phyloP scores from a whole-genome alignment of 352 stramenopile genomes.

The Phytophthora idaei region DNA sequence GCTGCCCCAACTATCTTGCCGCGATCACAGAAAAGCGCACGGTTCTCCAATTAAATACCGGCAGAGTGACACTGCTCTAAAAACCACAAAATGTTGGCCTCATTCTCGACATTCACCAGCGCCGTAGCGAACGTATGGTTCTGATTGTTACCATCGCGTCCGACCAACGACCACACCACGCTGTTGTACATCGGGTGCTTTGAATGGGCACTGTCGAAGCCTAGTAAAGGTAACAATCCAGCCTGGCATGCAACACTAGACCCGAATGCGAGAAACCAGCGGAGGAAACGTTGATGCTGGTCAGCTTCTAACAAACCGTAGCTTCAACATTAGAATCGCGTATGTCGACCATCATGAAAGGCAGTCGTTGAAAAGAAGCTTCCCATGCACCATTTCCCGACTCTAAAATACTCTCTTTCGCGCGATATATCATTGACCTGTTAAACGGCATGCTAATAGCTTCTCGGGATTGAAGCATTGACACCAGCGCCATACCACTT shows the following conservation, averaged over 20 bases:
- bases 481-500: not conserved
- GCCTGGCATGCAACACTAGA: not conserved
- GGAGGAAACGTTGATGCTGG: constrained; percentile 12
- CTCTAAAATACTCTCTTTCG: constrained; percentile 4
- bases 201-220: constrained; percentile 18
- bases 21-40: constrained; percentile 1
- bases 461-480: constrained; percentile 10
- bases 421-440: constrained; percentile 6
- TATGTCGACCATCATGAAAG: constrained; percentile 4
- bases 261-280: constrained; percentile 10
- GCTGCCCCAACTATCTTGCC: not conserved
- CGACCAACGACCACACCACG: not conserved
- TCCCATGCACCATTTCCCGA: constrained; percentile 1
- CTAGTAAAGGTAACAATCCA: constrained; percentile 2
- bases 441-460: not conserved
- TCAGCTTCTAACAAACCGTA: constrained; percentile 1
- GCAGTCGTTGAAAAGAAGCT: constrained; percentile 2
- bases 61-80: not conserved
- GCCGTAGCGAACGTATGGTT: constrained; percentile 3
- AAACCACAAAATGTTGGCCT: constrained; percentile 12
- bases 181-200: constrained; percentile 18
- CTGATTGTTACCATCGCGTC: constrained; percentile 10
- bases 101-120: constrained; percentile 3
- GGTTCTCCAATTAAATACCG: constrained; percentile 2
- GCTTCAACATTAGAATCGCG: constrained; percentile 5